A percentile compares a stretch with the other conserved stretches of the same genome.
phyloP scores from a whole-genome alignment of 345 rosid genomes.

The Eucalyptus fibrosa region DNA sequence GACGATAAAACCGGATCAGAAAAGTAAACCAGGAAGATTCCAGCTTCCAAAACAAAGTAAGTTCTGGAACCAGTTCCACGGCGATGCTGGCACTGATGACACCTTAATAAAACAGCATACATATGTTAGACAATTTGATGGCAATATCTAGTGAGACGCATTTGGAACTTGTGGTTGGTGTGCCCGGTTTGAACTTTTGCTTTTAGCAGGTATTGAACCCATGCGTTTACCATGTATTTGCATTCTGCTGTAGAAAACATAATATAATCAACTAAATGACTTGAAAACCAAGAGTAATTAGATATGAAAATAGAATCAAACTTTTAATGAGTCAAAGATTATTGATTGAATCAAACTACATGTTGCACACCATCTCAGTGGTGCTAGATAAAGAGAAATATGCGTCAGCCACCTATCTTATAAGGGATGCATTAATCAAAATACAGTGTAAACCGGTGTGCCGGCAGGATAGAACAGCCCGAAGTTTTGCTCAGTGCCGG shows the following conservation, averaged over 20 bases:
- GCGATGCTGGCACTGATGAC: too few relatives aligned
- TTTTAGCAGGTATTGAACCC: neutral
- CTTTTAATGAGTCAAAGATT: neutral
- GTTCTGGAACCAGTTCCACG: too few relatives aligned
- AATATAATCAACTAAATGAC: neutral
- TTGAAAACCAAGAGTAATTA: neutral
- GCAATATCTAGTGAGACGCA: neutral
- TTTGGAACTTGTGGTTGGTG: neutral
- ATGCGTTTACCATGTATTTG: neutral
- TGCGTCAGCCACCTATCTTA: neutral
- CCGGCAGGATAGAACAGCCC: neutral
- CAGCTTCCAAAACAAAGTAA: neutral
- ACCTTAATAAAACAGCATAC: neutral
- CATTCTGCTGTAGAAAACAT: neutral
- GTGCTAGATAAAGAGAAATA: neutral
- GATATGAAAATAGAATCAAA: neutral
- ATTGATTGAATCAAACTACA: neutral
- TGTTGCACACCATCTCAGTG: neutral
- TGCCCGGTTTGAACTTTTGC: neutral
- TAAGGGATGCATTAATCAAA: neutral
- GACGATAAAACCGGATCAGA: neutral
- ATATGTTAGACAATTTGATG: neutral
- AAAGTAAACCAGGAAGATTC: neutral
- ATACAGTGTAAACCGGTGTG: neutral
- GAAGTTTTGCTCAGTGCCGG: neutral